Evolutionary conservation across 129 eudicot genomes (phyloP).

Genomic region (Ambrosia artemisiifolia): DNA sequence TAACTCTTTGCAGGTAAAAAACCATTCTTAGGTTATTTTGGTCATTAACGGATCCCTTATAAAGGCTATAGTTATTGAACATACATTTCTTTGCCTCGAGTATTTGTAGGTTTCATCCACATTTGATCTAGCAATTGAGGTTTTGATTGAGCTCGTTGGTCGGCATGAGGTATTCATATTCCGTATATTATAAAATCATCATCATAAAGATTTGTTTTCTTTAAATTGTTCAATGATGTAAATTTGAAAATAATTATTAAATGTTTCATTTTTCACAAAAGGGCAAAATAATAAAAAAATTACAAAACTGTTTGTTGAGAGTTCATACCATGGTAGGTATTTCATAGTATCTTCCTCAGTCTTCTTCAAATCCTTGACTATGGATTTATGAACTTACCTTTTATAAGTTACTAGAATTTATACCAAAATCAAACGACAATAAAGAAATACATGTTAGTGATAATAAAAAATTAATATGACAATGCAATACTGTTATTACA

Average conservation of each 20-base stretch:
- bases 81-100: conserved; percentile 21
- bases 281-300: not conserved
- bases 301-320: not conserved
- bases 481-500: not conserved
- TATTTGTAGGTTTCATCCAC: conserved; percentile 61
- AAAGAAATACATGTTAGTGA: not conserved
- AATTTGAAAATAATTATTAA: not conserved
- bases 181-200: conserved; percentile 5
- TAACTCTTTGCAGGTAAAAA: conserved; percentile 70
- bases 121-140: conserved; percentile 85
- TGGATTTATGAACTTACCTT: not conserved
- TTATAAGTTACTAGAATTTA: not conserved
- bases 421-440: not conserved
- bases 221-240: conserved; percentile 4
- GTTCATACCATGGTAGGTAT: not conserved
- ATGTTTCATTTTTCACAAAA: not conserved
- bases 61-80: conserved; percentile 15
- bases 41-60: conserved; percentile 7
- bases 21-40: not conserved
- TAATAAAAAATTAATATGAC: not conserved
- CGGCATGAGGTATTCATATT: conserved; percentile 73
- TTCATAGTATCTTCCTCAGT: not conserved
- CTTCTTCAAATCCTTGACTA: not conserved
- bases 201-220: not conserved
- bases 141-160: conserved; percentile 81